Percentiles rank a stretch among this genome's conserved stretches.
These are phyloP conservation scores for Metschnikowia arizonensis DNA, from an alignment of 805 yeast species.

Conservation along the genomic window DNA sequence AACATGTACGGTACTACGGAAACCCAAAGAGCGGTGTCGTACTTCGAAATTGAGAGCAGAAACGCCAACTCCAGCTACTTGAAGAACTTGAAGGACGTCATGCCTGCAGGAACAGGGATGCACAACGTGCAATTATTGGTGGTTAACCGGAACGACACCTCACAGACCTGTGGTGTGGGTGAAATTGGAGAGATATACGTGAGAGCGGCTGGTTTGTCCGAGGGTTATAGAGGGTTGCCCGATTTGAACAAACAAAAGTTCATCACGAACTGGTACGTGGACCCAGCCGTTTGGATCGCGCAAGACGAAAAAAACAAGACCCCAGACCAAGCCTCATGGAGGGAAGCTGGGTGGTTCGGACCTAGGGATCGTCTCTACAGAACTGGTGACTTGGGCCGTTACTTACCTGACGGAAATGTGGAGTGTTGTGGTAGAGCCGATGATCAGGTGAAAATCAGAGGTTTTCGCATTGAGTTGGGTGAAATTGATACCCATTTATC, in stretches of 20 bases:
- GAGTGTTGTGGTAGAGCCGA: constrained; percentile 99
- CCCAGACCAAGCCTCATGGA: constrained; percentile 54
- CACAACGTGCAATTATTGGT: constrained; percentile 87
- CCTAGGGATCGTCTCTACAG: constrained; percentile 95
- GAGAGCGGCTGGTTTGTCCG: constrained; percentile 96
- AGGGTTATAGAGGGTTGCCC: constrained; percentile 90
- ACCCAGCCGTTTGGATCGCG: constrained; percentile 57
- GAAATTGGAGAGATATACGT: constrained; percentile 98
- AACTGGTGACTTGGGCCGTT: constrained; percentile 96
- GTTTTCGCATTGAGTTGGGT: constrained; percentile 96
- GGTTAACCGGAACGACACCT: constrained; percentile 83
- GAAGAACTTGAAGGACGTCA: constrained; percentile 82
- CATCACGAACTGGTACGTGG: constrained; percentile 85
- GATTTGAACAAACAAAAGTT: constrained; percentile 86
- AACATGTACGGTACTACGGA: constrained; percentile 99
- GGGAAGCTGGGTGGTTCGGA: constrained; percentile 75
- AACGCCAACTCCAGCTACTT: constrained; percentile 66
- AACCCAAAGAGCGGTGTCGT: constrained; percentile 97
- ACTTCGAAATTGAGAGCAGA: constrained; percentile 79
- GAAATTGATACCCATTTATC: constrained; percentile 97
- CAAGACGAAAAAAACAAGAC: constrained; percentile 46
- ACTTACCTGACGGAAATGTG: constrained; percentile 93
- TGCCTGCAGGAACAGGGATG: constrained; percentile 99
- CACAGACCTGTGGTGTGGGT: constrained; percentile 95
- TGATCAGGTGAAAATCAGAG: constrained; percentile 97